Base-by-base conservation (phyloP, 495 filamentous ascomycete species). In the Cairneyella variabilis region DNA sequence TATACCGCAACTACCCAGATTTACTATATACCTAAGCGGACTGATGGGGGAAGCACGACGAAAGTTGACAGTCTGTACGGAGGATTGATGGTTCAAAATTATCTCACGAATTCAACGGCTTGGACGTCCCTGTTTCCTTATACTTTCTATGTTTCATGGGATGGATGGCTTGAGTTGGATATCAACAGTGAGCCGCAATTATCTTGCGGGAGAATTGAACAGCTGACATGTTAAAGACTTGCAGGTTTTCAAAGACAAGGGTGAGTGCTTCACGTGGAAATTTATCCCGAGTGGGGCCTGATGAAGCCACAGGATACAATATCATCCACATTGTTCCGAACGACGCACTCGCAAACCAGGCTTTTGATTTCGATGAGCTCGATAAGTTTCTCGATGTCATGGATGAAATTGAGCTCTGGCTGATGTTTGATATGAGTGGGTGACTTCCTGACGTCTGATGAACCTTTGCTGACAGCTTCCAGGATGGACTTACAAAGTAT, bases 401-500 rank as follows among this genome's bases (percentile, higher is more conserved):
- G 60, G 77, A 84, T 56, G 60, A 71, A 46, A 59, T 79, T 38
- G 71, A 69, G 12, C 65, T 87, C n/a, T 77, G 69, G 59, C 71
- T 79, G 44, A 82, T 84, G 79, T 86, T 82, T 59, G 78, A 84
- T 57, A 74, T 88, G 65, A 74, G 84, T 3, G 68, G 76, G 54
- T 73, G 67, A 10, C 5, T 25, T 22, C 27, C 20, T 36, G 9
- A 44, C n/a, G 16, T 11, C 22, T 7, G 37, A 6, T 42, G 3
- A 8, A 43, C 3, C 36, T 41, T 11, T 40, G 6, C 36, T 53
- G 16, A 53, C 28, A 44, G n/a, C 4, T 23, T 34, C 37, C 16
- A 53, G 50, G 50, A 53, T 53, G 50, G 50, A 36, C 50, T 1
- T 53, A 53, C 40, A 53, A 43, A 28, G 48, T 51, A 36, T n/a